phyloP scores from a whole-genome alignment of 1,284 basidiomycete species.

The Ganoderma resinaceum region DNA sequence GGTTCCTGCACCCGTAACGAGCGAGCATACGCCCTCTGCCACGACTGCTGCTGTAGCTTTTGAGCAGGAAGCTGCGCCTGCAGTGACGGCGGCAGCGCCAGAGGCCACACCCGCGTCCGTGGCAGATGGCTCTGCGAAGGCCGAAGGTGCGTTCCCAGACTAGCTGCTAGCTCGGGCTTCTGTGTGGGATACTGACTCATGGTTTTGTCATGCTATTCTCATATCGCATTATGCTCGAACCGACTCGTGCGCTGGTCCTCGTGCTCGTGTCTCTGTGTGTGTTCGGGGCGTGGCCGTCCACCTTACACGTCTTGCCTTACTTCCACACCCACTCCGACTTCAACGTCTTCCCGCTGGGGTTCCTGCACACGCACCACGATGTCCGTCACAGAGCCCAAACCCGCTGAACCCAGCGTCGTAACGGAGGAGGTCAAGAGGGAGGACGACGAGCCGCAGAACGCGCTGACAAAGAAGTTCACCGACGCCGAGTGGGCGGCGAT shows the following conservation, averaged over 20 bases:
- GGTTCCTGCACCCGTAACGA: not conserved
- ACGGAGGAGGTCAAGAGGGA: slow-evolving; percentile 23
- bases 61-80: not conserved
- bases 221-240: not conserved
- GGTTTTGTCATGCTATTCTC: not conserved
- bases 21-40: not conserved
- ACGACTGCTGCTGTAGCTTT: not conserved
- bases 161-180: not conserved
- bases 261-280: not conserved
- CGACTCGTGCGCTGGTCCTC: not conserved
- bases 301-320: not conserved
- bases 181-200: slow-evolving; percentile 1
- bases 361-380: not conserved
- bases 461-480: slow-evolving; percentile 72
- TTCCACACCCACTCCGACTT: not conserved
- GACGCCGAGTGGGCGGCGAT: slow-evolving; percentile 72
- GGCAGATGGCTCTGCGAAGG: not conserved
- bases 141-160: slow-evolving; percentile 12
- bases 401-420: slow-evolving; percentile 10
- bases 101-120: slow-evolving; percentile 12
- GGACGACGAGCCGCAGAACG: slow-evolving; percentile 65
- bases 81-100: slow-evolving; percentile 9
- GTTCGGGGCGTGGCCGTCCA: not conserved
- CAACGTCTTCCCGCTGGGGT: not conserved
- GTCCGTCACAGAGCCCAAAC: not conserved